phyloP scores from a whole-genome alignment of 495 filamentous ascomycete species.

The Trichoderma virens region DNA sequence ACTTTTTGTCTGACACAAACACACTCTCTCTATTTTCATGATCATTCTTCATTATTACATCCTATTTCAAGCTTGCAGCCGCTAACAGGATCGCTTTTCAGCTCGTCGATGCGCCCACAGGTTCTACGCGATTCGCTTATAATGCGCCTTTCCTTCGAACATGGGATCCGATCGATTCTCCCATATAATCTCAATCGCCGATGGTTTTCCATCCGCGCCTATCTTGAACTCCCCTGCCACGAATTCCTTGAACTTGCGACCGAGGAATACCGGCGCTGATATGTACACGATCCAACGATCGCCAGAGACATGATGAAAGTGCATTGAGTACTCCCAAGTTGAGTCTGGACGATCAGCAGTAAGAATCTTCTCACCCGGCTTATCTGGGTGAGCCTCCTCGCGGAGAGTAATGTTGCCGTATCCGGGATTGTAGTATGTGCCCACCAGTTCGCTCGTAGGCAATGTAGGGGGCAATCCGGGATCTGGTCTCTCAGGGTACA shows the following conservation, averaged over 20 bases:
- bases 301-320: constrained; percentile 27
- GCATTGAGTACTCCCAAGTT: constrained; percentile 22
- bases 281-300: constrained; percentile 27
- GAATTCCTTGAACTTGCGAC: constrained; percentile 17
- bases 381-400: neutral
- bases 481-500: constrained; percentile 28
- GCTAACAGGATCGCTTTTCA: neutral
- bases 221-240: constrained; percentile 33
- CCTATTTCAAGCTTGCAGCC: neutral
- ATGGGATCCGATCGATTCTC: constrained; percentile 25
- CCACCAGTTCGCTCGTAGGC: constrained; percentile 27
- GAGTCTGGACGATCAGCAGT: constrained; percentile 19
- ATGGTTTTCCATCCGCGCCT: constrained; percentile 25
- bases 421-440: constrained; percentile 35
- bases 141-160: constrained; percentile 20
- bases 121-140: constrained; percentile 18
- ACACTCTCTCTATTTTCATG: neutral
- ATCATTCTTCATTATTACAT: neutral
- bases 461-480: constrained; percentile 22
- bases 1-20: constrained; percentile 12
- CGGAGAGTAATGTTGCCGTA: constrained; percentile 33
- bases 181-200: constrained; percentile 24
- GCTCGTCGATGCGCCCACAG: neutral
- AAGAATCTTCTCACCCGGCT: constrained; percentile 14
- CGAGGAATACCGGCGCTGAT: constrained; percentile 13